These are phyloP conservation scores for Allium sativum DNA, from an alignment of 106 monocot species.

Conservation along the genomic window DNA sequence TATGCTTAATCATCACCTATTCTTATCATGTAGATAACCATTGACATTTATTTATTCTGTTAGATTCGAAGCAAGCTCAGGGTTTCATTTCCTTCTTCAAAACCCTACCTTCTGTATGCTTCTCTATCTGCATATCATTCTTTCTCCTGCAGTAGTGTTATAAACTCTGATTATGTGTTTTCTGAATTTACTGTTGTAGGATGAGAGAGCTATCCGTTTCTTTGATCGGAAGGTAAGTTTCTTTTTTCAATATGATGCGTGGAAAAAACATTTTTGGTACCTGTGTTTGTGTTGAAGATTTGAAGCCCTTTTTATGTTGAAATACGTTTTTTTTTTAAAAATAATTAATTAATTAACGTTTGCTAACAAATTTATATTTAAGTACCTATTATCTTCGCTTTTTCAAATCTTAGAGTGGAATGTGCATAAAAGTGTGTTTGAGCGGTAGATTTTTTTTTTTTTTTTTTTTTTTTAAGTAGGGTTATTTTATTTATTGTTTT, in stretches of 20 bases:
- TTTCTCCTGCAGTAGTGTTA: not conserved
- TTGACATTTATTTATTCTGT: not conserved
- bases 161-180: not conserved
- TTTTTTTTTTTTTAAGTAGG: too few species aligned
- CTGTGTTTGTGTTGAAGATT: too few species aligned
- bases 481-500: too few species aligned
- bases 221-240: constrained; percentile 87
- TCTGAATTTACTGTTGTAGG: constrained; percentile 28
- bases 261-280: too few species aligned
- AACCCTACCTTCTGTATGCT: constrained; percentile 46
- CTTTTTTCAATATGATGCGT: not conserved
- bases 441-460: too few species aligned
- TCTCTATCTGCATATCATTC: not conserved
- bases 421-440: too few species aligned
- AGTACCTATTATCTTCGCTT: too few species aligned
- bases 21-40: not conserved
- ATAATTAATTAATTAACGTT: too few species aligned
- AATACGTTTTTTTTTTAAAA: too few species aligned
- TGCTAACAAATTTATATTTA: too few species aligned
- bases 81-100: constrained; percentile 96
- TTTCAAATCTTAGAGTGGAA: too few species aligned
- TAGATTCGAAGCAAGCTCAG: constrained; percentile 88
- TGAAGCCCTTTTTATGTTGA: too few species aligned
- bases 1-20: not conserved
- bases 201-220: constrained; percentile 74